phyloP scores from a whole-genome alignment of 2,329 filamentous ascomycete species.

The Chrysoporthe puriensis region DNA sequence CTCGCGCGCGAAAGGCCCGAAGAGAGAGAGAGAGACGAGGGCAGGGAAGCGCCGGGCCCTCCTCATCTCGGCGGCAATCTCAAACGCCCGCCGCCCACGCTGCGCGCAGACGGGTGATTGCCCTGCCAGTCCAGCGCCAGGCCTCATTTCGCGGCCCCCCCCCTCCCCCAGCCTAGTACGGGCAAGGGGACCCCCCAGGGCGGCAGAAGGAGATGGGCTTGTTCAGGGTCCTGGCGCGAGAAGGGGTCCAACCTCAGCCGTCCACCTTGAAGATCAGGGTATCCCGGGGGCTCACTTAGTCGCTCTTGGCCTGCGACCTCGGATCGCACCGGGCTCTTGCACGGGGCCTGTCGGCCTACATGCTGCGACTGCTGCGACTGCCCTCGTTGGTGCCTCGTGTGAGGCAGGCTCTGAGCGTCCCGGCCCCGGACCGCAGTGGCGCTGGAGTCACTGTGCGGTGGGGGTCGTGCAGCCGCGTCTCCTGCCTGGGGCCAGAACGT shows the following conservation, averaged over 20 bases:
- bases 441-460: too few species aligned
- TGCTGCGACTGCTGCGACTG: background rate
- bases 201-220: background rate
- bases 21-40: background rate
- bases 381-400: too few species aligned
- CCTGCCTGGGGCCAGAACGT: too few species aligned
- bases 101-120: too few species aligned
- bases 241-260: background rate
- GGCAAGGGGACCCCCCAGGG: background rate
- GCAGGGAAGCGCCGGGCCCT: background rate
- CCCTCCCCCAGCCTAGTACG: too few species aligned
- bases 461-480: too few species aligned
- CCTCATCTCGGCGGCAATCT: constrained; percentile 7
- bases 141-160: too few species aligned
- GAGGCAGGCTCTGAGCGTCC: too few species aligned
- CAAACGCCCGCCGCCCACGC: background rate
- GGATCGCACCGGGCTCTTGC: background rate
- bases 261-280: background rate
- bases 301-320: background rate
- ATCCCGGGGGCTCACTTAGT: background rate
- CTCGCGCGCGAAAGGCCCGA: background rate
- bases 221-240: background rate
- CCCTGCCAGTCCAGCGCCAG: background rate
- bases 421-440: too few species aligned
- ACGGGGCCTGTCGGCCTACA: background rate